Evolutionary conservation across 2,329 filamentous ascomycete species (phyloP), one percentile per base, ranked within the genome.

Genomic region (Pseudocercospora pini-densiflorae): DNA sequence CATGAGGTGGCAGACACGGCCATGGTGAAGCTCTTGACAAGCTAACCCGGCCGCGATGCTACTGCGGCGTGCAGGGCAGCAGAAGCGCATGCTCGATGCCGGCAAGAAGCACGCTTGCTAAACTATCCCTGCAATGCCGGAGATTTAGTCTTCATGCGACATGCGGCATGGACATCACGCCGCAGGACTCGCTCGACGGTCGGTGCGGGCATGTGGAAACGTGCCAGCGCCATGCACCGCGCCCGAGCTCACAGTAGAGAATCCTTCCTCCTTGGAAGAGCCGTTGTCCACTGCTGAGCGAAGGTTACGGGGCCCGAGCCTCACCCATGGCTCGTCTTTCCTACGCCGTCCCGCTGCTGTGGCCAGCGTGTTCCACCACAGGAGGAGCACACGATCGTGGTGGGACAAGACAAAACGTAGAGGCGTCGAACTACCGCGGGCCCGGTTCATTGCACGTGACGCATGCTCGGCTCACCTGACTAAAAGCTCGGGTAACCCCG

Each of bases 371-470:
- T 59, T 59, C 59, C 47, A 49, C 59, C 10, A 24, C 59, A 61
- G 14, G n/a, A 47, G 27, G 47, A 61, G 23, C 36, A 61, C 58
- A 61, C 36, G 36, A 61, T 36, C 31, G n/a, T 9, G n/a, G 55
- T 59, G 55, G 31, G 36, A 59, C 29, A 14, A 31, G 54, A 19
- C 54, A 57, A 12, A 36, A 57, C 54, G 54, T 14, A 36, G 55
- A 59, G 57, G 40, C 57, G 57, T 59, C 33, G 36, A 59, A 19
- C 36, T 59, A 59, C 57, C 57, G 29, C 33, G 19, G 36, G 27
- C 57, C 36, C 14, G 57, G 57, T 59, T 59, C 57, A 27, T n/a
- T 36, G 21, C 23, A 24, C 33, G n/a, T n/a, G n/a, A n/a, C n/a
- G n/a, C n/a, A n/a, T n/a, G n/a, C n/a, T n/a, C n/a, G n/a, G n/a